Percentiles rank a stretch among this genome's conserved stretches.
phyloP scores from a whole-genome alignment of 164 flowering plant species.

The Vitis amurensis region DNA sequence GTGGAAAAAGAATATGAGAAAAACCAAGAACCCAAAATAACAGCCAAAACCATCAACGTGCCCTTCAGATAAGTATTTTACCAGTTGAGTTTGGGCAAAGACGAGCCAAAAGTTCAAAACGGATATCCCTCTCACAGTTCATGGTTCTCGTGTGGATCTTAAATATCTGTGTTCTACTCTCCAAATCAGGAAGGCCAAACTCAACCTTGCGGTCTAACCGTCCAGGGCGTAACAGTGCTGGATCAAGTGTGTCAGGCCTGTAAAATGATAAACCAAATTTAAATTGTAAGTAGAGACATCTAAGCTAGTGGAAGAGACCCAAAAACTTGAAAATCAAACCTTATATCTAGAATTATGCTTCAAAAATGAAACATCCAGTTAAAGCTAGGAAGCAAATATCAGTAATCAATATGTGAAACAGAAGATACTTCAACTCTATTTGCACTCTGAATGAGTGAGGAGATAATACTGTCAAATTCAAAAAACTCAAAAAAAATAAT shows the following conservation, averaged over 20 bases:
- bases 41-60: neutral
- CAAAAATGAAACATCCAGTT: neutral
- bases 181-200: constrained; percentile 95
- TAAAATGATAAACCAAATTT: constrained; percentile 2
- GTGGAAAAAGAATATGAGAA: neutral
- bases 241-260: constrained; percentile 96
- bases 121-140: constrained; percentile 96
- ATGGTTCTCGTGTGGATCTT: constrained; percentile 95
- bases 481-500: no score
- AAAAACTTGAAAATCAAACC: no score
- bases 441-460: neutral
- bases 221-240: constrained; percentile 94
- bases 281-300: neutral
- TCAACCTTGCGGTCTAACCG: constrained; percentile 94
- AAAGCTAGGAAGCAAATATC: neutral
- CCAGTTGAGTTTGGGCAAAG: constrained; percentile 99
- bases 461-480: no score
- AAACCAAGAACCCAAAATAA: neutral
- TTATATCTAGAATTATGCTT: neutral
- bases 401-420: neutral
- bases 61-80: constrained; percentile 13
- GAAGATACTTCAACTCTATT: neutral
- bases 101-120: constrained; percentile 95
- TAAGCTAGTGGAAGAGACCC: no score
- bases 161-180: constrained; percentile 92